Conservation (phyloP, 2,329 filamentous ascomycete species). For the Dissoconium aciculare region DNA sequence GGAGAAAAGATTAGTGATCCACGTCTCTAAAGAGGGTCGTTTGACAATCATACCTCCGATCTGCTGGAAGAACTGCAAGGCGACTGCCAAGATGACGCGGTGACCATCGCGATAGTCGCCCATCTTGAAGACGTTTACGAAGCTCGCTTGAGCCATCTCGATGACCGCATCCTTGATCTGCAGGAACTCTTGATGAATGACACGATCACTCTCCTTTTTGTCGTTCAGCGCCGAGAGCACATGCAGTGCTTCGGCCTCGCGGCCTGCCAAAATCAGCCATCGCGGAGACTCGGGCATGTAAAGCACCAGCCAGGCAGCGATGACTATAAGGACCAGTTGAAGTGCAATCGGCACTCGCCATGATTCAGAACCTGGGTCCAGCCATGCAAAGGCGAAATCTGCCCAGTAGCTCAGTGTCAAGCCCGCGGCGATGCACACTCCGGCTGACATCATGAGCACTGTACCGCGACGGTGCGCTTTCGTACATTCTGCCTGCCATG, state of each 20-base stretch:
- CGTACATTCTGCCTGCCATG: slow-evolving; percentile 34
- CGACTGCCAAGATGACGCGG: slow-evolving; percentile 21
- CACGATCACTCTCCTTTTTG: slow-evolving; percentile 30
- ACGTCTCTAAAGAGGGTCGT: too few relatives aligned
- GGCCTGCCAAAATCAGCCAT: slow-evolving; percentile 41
- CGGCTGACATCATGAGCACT: slow-evolving; percentile 34
- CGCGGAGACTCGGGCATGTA: slow-evolving; percentile 23
- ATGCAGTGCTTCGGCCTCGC: slow-evolving; percentile 36
- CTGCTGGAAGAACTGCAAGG: slow-evolving; percentile 25
- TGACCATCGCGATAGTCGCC: slow-evolving; percentile 23
- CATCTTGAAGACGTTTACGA: slow-evolving; percentile 19
- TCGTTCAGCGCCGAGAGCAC: slow-evolving; percentile 35
- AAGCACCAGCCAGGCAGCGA: slow-evolving; percentile 12
- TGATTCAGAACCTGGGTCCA: slow-evolving; percentile 18
- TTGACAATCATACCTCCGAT: slow-evolving; percentile 14
- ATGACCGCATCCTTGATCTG: slow-evolving; percentile 40
- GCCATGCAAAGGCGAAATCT: slow-evolving; percentile 19
- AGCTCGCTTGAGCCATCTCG: slow-evolving; percentile 26
- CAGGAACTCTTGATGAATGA: slow-evolving; percentile 33
- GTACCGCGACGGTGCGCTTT: slow-evolving; percentile 33
- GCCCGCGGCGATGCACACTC: slow-evolving; percentile 32
- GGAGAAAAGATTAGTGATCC: slow-evolving; percentile 25
- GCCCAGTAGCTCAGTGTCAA: slow-evolving; percentile 31
- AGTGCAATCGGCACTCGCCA: slow-evolving; percentile 22
- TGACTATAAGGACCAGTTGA: slow-evolving; percentile 18